Base-by-base conservation (phyloP, 1,284 basidiomycete genomes). In the Pisolithus thermaeus region DNA sequence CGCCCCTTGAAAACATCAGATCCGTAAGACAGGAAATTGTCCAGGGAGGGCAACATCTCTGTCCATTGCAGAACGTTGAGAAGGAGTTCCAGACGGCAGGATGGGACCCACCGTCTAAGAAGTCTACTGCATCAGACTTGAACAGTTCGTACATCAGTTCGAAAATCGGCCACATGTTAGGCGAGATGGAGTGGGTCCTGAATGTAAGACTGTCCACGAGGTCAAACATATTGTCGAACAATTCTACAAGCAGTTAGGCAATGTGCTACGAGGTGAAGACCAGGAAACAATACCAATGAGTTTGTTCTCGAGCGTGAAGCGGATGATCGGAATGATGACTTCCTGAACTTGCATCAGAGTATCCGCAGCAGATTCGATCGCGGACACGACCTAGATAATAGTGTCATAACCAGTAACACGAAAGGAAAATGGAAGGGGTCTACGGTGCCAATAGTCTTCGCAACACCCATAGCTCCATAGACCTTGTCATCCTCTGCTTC, bases 1-100 rank as follows among this genome's bases (percentile, higher is more conserved):
- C 82, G 83, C 32, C 78, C 64, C 61, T 85, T 84, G 69, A 96
- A 85, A 12, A 83, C 72, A 12, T 92, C 87, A 18, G 80, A 76
- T 9, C 92, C 92, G 63, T 85, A 95, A 12, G 88, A 90, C 49
- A 96, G 77, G 67, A 92, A 91, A 74, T 96, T 96, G 73, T 94
- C 91, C 51, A 96, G 71, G 3, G 88, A 84, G 7, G 90, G 88
- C 41, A 93, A 77, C 90, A 94, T 94, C 66, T 96, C 92, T 88
- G 60, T n/a, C 40, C 9, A 43, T 22, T n/a, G 16, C 22, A 53
- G 22, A 41, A 53, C 23, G 40, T 25, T 38, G 22, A 35, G 41
- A 43, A 44, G 20, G 16, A n/a, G 46, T 20, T 44, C 51, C 4
- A 11, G 23, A 16, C n/a, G 47, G 0, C 18, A 25, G 7, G 20